Base-by-base conservation (phyloP, 768 basidiomycete genomes). In the Rhizopogon vulgaris region DNA sequence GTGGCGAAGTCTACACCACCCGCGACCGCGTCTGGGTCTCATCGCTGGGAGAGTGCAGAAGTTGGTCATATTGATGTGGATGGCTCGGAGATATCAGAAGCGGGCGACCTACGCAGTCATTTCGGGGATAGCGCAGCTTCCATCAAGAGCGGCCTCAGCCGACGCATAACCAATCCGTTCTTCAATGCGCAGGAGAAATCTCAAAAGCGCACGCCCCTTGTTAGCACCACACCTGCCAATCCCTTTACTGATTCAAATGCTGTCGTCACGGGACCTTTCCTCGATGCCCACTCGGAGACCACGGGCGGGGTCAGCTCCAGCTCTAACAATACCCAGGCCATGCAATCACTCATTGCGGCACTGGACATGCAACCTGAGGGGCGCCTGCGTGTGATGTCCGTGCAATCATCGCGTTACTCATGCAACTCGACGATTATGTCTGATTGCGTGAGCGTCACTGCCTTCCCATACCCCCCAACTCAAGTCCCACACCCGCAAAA, bases 11-110 rank as follows among this genome's bases (percentile, higher is more conserved):
- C 77, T 55, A 87, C 85, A 4, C 85, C 86, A 41, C 71, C 71
- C 7, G 78, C 82, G 11, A 80, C 73, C 25, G 59, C 67, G 3
- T 75, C 78, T 1, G 68, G 73, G 14, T 63, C 69, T 2, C 85
- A 88, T 68, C 74, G 64, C 42, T 87, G 85, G 85, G 80, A 88
- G 64, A 82, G 81, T 7, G 84, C 84, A 3, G 81, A 85, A 59
- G 80, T 86, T 17, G 57, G 85, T 47, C 69, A 78, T 50, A 69
- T 69, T 41, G 69, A 63, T 28, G 64, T 66, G 40, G 47, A 60
- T 2, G 63, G 63, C 40, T 41, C 54, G 0, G 55, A 47, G 12
- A 8, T 22, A 15, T 34, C 49, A 25, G 56, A 57, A 3, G 6
- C 14, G 4, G 37, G 28, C 5, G 53, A 62, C 1, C 60, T 56